Percentiles rank a stretch among this genome's conserved stretches.
These are phyloP conservation scores for Hydnomerulius pinastri DNA, from an alignment of 768 basidiomycete species.

Conservation along the genomic window DNA sequence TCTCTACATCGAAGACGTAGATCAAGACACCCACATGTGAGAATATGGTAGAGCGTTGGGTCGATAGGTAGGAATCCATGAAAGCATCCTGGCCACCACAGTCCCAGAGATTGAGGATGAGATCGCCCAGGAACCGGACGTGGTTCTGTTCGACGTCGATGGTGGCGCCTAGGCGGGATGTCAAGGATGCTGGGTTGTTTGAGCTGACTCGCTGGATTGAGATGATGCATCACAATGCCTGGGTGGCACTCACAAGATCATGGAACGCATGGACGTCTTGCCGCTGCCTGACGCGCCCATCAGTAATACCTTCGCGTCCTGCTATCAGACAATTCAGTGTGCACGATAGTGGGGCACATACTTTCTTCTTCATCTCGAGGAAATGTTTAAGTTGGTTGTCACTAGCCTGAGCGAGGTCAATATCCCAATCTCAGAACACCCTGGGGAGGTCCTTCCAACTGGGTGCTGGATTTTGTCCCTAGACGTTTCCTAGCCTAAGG, in stretches of 20 bases:
- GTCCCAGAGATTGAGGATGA: constrained; percentile 97
- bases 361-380: constrained; percentile 34
- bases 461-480: too few relatives aligned
- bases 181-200: constrained; percentile 91
- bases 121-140: constrained; percentile 94
- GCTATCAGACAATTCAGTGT: background rate
- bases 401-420: background rate
- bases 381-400: background rate
- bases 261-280: constrained; percentile 97
- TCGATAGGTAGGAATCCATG: constrained; percentile 94
- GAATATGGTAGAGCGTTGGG: constrained; percentile 93
- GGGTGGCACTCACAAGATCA: constrained; percentile 82
- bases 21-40: constrained; percentile 96
- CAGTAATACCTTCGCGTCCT: constrained; percentile 71
- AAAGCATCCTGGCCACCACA: constrained; percentile 98
- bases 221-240: constrained; percentile 1
- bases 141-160: constrained; percentile 98
- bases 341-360: constrained; percentile 2
- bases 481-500: too few relatives aligned
- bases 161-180: constrained; percentile 90
- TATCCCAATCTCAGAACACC: too few relatives aligned
- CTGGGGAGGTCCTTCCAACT: too few relatives aligned
- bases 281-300: constrained; percentile 97
- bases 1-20: constrained; percentile 97
- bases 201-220: constrained; percentile 52